A percentile compares a stretch with the other conserved stretches of the same genome.
Evolutionary conservation across 768 basidiomycete genomes (phyloP).

Genomic region (Megacollybia marginata): DNA sequence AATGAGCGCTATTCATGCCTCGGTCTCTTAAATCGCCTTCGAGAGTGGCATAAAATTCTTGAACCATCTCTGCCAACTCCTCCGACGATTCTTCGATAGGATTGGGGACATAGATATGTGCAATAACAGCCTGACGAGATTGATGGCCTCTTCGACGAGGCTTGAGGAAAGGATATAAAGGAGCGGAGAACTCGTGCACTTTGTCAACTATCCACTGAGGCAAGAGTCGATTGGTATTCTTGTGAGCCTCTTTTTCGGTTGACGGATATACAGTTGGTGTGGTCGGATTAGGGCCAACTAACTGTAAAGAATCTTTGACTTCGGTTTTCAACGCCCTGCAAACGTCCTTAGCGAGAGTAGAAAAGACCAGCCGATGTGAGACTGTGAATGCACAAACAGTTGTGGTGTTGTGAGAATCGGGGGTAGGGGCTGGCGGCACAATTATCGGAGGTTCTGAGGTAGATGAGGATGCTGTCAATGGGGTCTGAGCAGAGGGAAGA

Average conservation of each 20-base stretch:
- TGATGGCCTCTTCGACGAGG: slow-evolving; percentile 17
- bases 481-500: slow-evolving; percentile 16
- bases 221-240: slow-evolving; percentile 1
- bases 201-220: slow-evolving; percentile 57
- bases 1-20: slow-evolving; percentile 3
- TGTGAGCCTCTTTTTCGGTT: neutral
- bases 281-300: slow-evolving; percentile 9
- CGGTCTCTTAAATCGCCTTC: neutral
- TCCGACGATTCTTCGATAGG: slow-evolving; percentile 57
- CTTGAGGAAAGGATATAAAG: slow-evolving; percentile 53
- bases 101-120: slow-evolving; percentile 1
- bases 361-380: slow-evolving; percentile 39
- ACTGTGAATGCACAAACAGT: slow-evolving; percentile 43
- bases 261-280: neutral
- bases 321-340: slow-evolving; percentile 48
- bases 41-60: slow-evolving; percentile 5
- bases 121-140: slow-evolving; percentile 11
- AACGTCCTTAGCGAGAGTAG: slow-evolving; percentile 48
- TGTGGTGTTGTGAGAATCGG: neutral
- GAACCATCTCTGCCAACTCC: slow-evolving; percentile 30
- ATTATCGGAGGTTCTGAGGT: slow-evolving; percentile 23
- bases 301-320: slow-evolving; percentile 38
- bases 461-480: slow-evolving; percentile 24
- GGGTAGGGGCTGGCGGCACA: slow-evolving; percentile 41
- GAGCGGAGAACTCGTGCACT: slow-evolving; percentile 45